Evolutionary conservation across 257 asterid genomes (phyloP).

Genomic region (Echites panduratus): DNA sequence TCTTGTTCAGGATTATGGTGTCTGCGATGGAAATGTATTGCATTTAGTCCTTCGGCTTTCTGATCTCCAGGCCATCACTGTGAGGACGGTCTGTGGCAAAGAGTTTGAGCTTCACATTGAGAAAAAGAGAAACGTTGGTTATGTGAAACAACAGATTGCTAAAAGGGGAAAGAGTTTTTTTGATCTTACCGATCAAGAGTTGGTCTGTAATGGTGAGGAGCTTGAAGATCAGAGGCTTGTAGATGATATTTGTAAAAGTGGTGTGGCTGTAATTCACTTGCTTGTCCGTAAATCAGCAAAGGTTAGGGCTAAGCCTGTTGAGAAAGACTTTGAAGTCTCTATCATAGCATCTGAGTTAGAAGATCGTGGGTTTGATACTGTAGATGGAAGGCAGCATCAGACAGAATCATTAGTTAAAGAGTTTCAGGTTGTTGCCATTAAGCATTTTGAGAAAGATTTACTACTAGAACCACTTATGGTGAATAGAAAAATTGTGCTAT

Average conservation of each 20-base stretch:
- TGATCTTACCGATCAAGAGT: constrained; percentile 49
- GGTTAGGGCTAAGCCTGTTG: constrained; percentile 40
- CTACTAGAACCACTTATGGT: constrained; percentile 42
- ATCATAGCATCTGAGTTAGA: constrained; percentile 37
- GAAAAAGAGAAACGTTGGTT: constrained; percentile 55
- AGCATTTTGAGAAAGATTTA: constrained; percentile 22
- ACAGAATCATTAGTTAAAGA: constrained; percentile 21
- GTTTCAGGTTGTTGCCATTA: constrained; percentile 22
- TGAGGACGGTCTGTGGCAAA: constrained; percentile 63
- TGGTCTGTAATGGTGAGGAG: constrained; percentile 58
- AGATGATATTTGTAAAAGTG: constrained; percentile 51
- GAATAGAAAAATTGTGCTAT: constrained; percentile 34
- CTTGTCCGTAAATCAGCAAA: constrained; percentile 57
- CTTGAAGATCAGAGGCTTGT: constrained; percentile 74
- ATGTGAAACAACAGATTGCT: constrained; percentile 65
- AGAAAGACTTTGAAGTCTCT: constrained; percentile 55
- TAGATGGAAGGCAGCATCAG: constrained; percentile 12
- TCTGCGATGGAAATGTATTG: constrained; percentile 55
- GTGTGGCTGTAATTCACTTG: constrained; percentile 63
- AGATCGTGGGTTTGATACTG: constrained; percentile 26
- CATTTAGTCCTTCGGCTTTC: constrained; percentile 62
- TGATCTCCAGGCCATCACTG: constrained; percentile 70
- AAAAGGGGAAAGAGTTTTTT: constrained; percentile 36
- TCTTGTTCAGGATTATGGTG: constrained; percentile 55
- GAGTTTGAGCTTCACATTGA: constrained; percentile 58